Evolutionary conservation across 2,329 filamentous ascomycete genomes (phyloP), one percentile per base, ranked within the genome.

Genomic region (Trichoderma guizhouense): DNA sequence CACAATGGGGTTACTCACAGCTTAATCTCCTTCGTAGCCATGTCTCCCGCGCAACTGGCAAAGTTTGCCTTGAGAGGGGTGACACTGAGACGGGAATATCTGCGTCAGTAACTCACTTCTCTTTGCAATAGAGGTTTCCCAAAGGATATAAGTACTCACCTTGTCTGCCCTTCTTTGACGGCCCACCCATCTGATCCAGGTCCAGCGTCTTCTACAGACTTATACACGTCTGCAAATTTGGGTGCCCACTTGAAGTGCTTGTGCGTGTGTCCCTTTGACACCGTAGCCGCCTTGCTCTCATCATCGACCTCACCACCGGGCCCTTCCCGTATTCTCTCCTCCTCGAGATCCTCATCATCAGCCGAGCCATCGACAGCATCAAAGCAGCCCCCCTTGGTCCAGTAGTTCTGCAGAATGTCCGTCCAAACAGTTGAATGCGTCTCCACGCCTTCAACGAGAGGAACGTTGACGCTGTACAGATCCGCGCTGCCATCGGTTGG

Each of bases 171-270:
- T 79, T 97, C 91, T 79, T 92, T 92, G 28, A 99, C 93, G 43
- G 91, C 91, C 94, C 95, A 98, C 7, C 95, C 96, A 82, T 99
- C 96, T 79, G 94, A 97, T 4, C 94, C 94, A 5, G 93, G 92
- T 36, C 86, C 85, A 51, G 91, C 90, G 74, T 92, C 88, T 76
- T 94, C 90, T n/a, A 98, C 94, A 75, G 92, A 95, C 79, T 92
- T 89, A 81, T 94, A 94, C 3, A 98, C 94, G 81, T 97, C 95
- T 39, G 89, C 86, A 81, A 98, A 96, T 74, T 89, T 89, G 3
- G 95, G 96, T 62, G 93, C 90, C 96, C 96, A 98, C 82, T 95
- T 97, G 86, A 98, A 98, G 82, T 97, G 93, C 80, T 93, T 93
- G 81, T 97, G 93, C 71, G 85, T 87, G 79, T 94, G 91, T 34